Evolutionary conservation across 2,329 filamentous ascomycete genomes (phyloP), one percentile per base, ranked within the genome.

Genomic region (Beauveria rudraprayagi): DNA sequence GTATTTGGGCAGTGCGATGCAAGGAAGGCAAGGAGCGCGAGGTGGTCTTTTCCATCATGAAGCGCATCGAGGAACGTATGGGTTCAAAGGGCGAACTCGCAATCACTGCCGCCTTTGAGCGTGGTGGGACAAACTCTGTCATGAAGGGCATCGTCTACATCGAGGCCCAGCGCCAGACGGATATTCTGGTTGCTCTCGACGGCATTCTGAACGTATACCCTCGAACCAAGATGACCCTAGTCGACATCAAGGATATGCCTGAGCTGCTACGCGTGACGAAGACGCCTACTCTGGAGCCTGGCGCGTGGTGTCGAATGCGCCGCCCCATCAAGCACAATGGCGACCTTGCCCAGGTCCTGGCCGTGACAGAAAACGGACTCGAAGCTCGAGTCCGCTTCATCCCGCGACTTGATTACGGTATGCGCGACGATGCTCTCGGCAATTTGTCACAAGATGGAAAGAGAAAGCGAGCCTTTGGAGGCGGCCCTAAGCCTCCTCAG

Each of bases 101-200:
- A 65, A 93, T 99, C 66, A 93, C 90, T 56, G 90, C 91, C 0
- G 93, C 91, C 1, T 97, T 99, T 69, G 93, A 97, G 75, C 88
- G 94, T 64, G 91, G 90, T 61, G 85, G 84, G 16, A 83, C 87
- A 44, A 85, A 89, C 52, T 87, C 85, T 19, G 83, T 86, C 66
- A 97, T 97, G 91, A 89, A 90, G 71, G 94, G 94, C 30, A 95
- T 93, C 72, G 86, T 99, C 71, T 99, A 99, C 72, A 88, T 97
- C 43, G 94, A 99, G 75, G 93, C 94, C 14, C 85, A 89, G 67
- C 85, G 90, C 64, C 89, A 94, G 71, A 90, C 90, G 51, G 92
- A 97, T 74, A 91, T 97, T 66, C 79, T 92, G 69, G 81, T 87
- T 57, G 90, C 91, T 8, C 79, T 96, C 47, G 90, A 96, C 64